Conservation (phyloP, 768 basidiomycete genomes). For the Boletellus ananiceps region DNA sequence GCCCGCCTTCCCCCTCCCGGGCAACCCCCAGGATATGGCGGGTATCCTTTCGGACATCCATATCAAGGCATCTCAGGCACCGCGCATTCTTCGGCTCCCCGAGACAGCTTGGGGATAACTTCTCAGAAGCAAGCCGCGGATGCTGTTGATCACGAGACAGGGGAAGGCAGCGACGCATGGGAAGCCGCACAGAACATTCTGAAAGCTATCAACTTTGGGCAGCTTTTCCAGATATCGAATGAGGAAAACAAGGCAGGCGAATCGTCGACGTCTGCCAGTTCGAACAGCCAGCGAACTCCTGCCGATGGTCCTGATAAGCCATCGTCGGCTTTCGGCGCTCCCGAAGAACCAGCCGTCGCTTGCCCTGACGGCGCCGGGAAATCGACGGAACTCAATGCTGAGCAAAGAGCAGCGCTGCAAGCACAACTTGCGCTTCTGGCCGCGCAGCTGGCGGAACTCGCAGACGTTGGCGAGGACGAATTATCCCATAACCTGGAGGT, state of each 20-base stretch:
- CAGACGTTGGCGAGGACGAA: conserved; percentile 37
- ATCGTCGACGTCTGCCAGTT: conserved; percentile 1
- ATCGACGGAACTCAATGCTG: conserved; percentile 31
- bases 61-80: conserved; percentile 22
- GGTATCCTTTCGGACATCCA: conserved; percentile 38
- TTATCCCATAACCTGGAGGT: conserved; percentile 26
- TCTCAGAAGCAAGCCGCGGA: conserved; percentile 13
- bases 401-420: conserved; percentile 63
- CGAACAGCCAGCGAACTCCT: conserved; percentile 1
- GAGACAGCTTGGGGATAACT: conserved; percentile 1
- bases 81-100: background rate
- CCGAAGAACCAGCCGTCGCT: conserved; percentile 5
- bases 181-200: conserved; percentile 76
- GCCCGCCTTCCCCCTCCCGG: conserved; percentile 31
- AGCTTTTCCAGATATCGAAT: conserved; percentile 39
- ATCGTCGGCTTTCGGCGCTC: conserved; percentile 1
- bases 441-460: conserved; percentile 66
- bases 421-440: conserved; percentile 70
- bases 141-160: conserved; percentile 29
- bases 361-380: conserved; percentile 5
- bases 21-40: conserved; percentile 34
- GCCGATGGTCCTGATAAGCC: conserved; percentile 2
- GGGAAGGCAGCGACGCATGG: conserved; percentile 58
- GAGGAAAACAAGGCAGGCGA: conserved; percentile 22
- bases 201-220: conserved; percentile 70